Base-by-base conservation (phyloP, 2,329 filamentous ascomycete species). In the Phyllosticta citriasiana region DNA sequence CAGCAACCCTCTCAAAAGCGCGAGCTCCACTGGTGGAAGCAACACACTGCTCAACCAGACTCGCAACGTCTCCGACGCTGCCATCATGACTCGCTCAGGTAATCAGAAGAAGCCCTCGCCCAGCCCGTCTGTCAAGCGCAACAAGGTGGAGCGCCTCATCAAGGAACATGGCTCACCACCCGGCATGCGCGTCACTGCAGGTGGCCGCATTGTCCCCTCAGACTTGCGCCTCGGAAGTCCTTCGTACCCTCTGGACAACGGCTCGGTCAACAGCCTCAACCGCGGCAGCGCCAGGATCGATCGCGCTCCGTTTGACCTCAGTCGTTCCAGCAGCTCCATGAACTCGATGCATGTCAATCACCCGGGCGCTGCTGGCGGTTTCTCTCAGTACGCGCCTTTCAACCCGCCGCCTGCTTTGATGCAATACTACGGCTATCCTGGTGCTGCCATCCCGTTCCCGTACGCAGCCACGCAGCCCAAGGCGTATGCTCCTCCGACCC, bases 81-180 rank as follows among this genome's bases (percentile, higher is more conserved):
- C 33, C 9, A 12, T 40, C 33, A 22, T 22, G 51, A 12, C 35
- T 35, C 51, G 25, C 33, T 25, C 24, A 25, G 53, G 52, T 33
- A 60, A 67, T 19, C 64, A 67, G 57, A 76, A 76, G 66, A 71
- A 71, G 33, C 75, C 74, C 5, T 80, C 79, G 2, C 79, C 79
- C 14, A 78, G 78, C 1, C 78, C 78, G 12, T 80, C 79, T 1
- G 68, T 80, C 67, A 80, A 80, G 69, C 74, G 76, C 52, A 76
- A 76, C 59, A 79, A 79, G 64, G 77, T 75, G 12, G 78, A 80
- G 66, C 74, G 72, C 52, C 74, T 81, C 52, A 75, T 80, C 67
- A 79, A 80, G 64, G 75, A 78, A 63, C 79, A 81, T 70, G 78
- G 78, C 59, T 80, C 78, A 47, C 79, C 79, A 40, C 77, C 76